Percentiles rank a stretch among this genome's conserved stretches.
These are phyloP conservation scores for Globomyces sp. DNA, from an alignment of 371 early-diverging fungal species.

Conservation along the genomic window DNA sequence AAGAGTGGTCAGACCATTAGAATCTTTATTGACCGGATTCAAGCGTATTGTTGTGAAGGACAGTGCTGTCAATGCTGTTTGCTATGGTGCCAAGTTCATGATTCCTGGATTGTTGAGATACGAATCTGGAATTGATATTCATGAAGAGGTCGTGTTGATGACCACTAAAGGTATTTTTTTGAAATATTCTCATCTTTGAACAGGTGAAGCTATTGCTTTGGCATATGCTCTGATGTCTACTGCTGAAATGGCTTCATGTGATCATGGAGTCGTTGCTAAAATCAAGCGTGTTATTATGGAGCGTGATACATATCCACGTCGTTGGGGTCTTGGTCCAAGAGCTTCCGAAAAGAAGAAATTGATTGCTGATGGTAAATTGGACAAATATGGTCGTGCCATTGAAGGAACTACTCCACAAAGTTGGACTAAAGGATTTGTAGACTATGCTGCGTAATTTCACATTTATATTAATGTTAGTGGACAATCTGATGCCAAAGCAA, in stretches of 20 bases:
- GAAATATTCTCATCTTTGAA: background rate
- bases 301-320: slow-evolving; percentile 96
- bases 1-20: slow-evolving; percentile 95
- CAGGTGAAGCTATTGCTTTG: slow-evolving; percentile 94
- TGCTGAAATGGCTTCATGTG: slow-evolving; percentile 91
- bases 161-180: slow-evolving; percentile 89
- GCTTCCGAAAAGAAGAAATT: slow-evolving; percentile 96
- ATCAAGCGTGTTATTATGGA: slow-evolving; percentile 99
- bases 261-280: slow-evolving; percentile 96
- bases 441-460: slow-evolving; percentile 56
- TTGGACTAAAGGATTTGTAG: slow-evolving; percentile 75
- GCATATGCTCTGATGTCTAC: slow-evolving; percentile 97
- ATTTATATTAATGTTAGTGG: slow-evolving; percentile 35
- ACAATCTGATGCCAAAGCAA: slow-evolving; percentile 37
- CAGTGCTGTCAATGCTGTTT: slow-evolving; percentile 97
- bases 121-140: slow-evolving; percentile 94
- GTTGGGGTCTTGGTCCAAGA: slow-evolving; percentile 97
- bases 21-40: slow-evolving; percentile 92
- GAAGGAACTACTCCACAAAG: slow-evolving; percentile 70
- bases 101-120: slow-evolving; percentile 97
- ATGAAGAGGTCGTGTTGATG: slow-evolving; percentile 97
- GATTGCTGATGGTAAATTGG: slow-evolving; percentile 94
- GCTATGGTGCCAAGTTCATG: slow-evolving; percentile 99
- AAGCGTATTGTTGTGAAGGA: slow-evolving; percentile 99
- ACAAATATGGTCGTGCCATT: slow-evolving; percentile 90